Conservation (phyloP, 371 early-diverging fungal species). For the Rhizopus arrhizus region DNA sequence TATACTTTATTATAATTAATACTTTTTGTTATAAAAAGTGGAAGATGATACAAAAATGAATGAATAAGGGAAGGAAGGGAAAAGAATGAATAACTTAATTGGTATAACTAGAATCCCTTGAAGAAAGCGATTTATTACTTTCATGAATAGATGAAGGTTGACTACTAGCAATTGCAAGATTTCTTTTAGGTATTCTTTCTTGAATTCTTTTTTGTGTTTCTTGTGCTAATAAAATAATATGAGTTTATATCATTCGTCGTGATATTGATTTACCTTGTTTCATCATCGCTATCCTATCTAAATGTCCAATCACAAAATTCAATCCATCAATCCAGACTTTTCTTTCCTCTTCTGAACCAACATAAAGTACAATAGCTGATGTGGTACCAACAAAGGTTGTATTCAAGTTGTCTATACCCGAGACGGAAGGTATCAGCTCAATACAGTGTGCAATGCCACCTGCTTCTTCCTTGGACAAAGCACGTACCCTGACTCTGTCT, state of each 20-base stretch:
- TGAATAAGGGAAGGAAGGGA: not conserved
- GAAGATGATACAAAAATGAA: not conserved
- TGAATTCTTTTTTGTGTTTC: not conserved
- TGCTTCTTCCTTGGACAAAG: constrained; percentile 38
- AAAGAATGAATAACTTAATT: not conserved
- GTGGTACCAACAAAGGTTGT: constrained; percentile 42
- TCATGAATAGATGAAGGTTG: not conserved
- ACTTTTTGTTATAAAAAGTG: too few relatives aligned
- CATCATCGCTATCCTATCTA: constrained; percentile 36
- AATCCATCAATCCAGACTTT: constrained; percentile 34
- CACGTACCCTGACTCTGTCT: constrained; percentile 39
- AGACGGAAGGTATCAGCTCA: constrained; percentile 38
- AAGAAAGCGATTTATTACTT: not conserved
- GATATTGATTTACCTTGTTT: constrained; percentile 24
- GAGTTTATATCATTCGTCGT: not conserved
- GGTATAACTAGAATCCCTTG: constrained; percentile 1
- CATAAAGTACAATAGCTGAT: constrained; percentile 33
- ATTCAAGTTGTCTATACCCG: constrained; percentile 45
- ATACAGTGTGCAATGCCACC: constrained; percentile 43
- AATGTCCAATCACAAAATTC: constrained; percentile 29
- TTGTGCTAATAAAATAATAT: not conserved
- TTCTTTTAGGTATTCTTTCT: not conserved
- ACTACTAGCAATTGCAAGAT: not conserved
- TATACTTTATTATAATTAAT: too few relatives aligned
- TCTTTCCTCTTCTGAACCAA: constrained; percentile 32